Evolutionary conservation across 495 filamentous ascomycete genomes (phyloP).

Genomic region (Neurospora intermedia): DNA sequence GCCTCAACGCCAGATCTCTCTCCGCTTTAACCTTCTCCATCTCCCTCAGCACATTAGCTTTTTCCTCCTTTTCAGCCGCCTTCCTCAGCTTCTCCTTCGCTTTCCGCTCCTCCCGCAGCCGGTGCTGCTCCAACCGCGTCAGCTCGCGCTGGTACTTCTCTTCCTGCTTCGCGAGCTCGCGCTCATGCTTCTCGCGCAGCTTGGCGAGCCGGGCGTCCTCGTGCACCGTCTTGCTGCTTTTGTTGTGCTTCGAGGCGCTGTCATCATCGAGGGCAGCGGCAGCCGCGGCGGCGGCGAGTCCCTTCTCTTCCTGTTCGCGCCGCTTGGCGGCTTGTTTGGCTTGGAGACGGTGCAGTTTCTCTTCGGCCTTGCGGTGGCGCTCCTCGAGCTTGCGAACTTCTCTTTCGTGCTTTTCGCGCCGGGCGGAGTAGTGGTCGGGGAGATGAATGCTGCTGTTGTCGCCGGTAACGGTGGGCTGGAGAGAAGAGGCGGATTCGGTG

Average conservation of each 20-base stretch:
- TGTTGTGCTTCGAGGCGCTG: constrained; percentile 11
- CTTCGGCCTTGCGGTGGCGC: constrained; percentile 56
- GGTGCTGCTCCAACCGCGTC: constrained; percentile 51
- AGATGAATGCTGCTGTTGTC: not conserved
- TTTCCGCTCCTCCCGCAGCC: constrained; percentile 47
- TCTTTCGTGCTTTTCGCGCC: constrained; percentile 46
- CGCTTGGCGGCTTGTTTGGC: constrained; percentile 33
- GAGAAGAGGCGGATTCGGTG: constrained; percentile 4
- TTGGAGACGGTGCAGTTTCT: constrained; percentile 49
- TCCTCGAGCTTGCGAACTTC: constrained; percentile 66
- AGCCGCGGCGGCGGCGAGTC: not conserved
- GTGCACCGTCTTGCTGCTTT: constrained; percentile 29
- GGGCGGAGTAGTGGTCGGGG: constrained; percentile 5
- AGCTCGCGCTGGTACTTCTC: constrained; percentile 55
- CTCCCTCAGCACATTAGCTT: constrained; percentile 32
- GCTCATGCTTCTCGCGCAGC: constrained; percentile 48
- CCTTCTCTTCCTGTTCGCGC: not conserved
- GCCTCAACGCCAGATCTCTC: constrained; percentile 43
- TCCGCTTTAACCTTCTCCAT: constrained; percentile 43
- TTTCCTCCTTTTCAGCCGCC: constrained; percentile 44
- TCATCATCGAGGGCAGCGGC: constrained; percentile 16
- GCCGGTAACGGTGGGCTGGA: constrained; percentile 6
- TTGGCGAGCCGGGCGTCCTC: constrained; percentile 23
- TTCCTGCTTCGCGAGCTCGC: constrained; percentile 49
- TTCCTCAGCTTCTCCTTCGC: constrained; percentile 48